Evolutionary conservation across 2,329 filamentous ascomycete genomes (phyloP).

Genomic region (Nigrospora sphaerica): DNA sequence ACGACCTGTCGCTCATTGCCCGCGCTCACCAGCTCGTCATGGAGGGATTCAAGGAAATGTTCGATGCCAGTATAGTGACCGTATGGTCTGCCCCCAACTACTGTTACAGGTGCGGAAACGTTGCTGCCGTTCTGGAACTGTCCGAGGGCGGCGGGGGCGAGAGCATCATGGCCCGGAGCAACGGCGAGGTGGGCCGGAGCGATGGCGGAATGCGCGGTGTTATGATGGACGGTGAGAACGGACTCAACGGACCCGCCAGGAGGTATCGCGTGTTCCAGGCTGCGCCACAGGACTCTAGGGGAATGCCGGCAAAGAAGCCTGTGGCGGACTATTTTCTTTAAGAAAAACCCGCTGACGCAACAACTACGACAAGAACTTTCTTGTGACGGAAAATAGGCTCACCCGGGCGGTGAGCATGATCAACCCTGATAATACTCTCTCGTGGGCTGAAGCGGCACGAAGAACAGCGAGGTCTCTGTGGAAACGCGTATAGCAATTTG

Average conservation of each 20-base stretch:
- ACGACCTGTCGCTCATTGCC: slow-evolving; percentile 90
- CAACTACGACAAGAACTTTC: too few relatives aligned
- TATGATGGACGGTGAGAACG: slow-evolving; percentile 39
- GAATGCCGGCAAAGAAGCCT: slow-evolving; percentile 98
- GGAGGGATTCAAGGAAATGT: slow-evolving; percentile 99
- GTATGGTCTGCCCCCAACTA: slow-evolving; percentile 99
- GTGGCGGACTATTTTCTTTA: slow-evolving; percentile 93
- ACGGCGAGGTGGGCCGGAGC: slow-evolving; percentile 60
- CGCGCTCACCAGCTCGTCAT: slow-evolving; percentile 98
- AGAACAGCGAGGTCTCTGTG: too few relatives aligned
- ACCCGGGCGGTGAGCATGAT: too few relatives aligned
- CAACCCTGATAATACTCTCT: too few relatives aligned
- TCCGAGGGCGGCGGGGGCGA: slow-evolving; percentile 78
- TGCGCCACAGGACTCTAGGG: slow-evolving; percentile 87
- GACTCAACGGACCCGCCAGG: slow-evolving; percentile 65
- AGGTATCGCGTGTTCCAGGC: slow-evolving; percentile 95
- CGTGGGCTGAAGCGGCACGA: too few relatives aligned
- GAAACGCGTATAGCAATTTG: too few relatives aligned
- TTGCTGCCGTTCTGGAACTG: slow-evolving; percentile 89
- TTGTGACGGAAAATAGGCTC: too few relatives aligned
- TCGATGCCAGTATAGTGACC: slow-evolving; percentile 89
- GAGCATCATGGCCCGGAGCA: slow-evolving; percentile 62
- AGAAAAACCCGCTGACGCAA: slow-evolving; percentile 1
- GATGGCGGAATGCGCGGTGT: slow-evolving; percentile 33
- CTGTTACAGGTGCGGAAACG: slow-evolving; percentile 92